Base-by-base conservation (phyloP, 768 basidiomycete genomes). In the Termitomyces sp. region DNA sequence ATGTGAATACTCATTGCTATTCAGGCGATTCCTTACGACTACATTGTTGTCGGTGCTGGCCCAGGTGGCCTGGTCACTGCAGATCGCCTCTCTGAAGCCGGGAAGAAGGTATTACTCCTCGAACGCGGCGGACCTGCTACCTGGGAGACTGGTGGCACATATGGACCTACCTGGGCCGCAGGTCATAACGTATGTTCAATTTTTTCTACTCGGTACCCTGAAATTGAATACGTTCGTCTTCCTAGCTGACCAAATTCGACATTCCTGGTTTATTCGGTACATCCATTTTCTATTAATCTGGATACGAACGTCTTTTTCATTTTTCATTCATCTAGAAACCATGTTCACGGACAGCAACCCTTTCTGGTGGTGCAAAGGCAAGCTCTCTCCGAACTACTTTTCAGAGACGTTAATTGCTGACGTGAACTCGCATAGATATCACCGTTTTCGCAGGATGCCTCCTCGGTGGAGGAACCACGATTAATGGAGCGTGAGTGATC, bases 311-410 rank as follows among this genome's bases (percentile, higher is more conserved):
- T 8, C 39, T 15, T 24, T 18, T 36, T 40, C 24, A 7, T 22
- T 36, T 32, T 24, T 6, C 55, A 32, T 33, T 33, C 12, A 32
- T 24, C 9, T 33, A 79, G 84, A 88, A 72, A 81, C 83, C 45
- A 82, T 87, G 83, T 88, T 88, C 73, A 76, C 79, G 16, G 84
- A 85, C 58, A 67, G 74, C 44, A 79, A 84, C 64, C 74, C 78
- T 2, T 87, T 77, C 72, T 88, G 82, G 81, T 88, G 84, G 84
- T 88, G 86, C 73, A 85, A 84, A 71, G 84, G 82, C 80, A 57
- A 32, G 67, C 40, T 8, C 18, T 36, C n/a, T 40, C 28, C 42
- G n/a, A 2, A 40, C 35, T 15, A 8, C 28, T 33, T 40, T 45
- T 38, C 18, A 16, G 5, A 55, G 24, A 42, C 24, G 18, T 20